Conservation (phyloP, 805 yeast genomes). For the Lachancea lanzarotensis region DNA sequence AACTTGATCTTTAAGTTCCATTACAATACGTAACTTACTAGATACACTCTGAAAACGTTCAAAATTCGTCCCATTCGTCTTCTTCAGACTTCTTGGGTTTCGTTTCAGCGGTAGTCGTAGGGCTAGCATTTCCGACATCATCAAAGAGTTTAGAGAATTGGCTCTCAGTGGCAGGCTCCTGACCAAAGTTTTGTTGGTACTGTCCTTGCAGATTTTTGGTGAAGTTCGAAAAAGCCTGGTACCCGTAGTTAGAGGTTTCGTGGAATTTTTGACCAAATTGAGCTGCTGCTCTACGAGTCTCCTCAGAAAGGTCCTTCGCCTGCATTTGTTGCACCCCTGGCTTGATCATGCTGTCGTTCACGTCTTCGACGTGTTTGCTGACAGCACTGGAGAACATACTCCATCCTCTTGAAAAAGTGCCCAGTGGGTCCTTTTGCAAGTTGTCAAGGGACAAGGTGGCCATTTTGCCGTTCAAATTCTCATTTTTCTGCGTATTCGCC, state of each 20-base stretch:
- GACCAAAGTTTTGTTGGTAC: slow-evolving; percentile 27
- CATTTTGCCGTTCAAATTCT: slow-evolving; percentile 15
- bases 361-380: slow-evolving; percentile 75
- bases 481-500: slow-evolving; percentile 16
- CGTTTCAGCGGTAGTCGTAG: neutral
- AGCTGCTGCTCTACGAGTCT: slow-evolving; percentile 88
- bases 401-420: slow-evolving; percentile 92
- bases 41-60: neutral
- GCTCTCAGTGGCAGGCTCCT: slow-evolving; percentile 33
- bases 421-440: slow-evolving; percentile 77
- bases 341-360: slow-evolving; percentile 80
- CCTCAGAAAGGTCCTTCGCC: slow-evolving; percentile 63
- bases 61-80: slow-evolving; percentile 29
- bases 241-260: slow-evolving; percentile 75
- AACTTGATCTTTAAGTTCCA: neutral
- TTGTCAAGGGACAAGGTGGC: slow-evolving; percentile 55
- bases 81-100: slow-evolving; percentile 20
- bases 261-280: slow-evolving; percentile 94
- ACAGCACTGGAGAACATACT: slow-evolving; percentile 84
- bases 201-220: slow-evolving; percentile 40
- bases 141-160: slow-evolving; percentile 43
- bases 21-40: neutral
- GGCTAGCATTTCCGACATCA: slow-evolving; percentile 30
- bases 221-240: slow-evolving; percentile 55
- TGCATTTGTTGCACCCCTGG: slow-evolving; percentile 82